These are phyloP conservation scores for Trametes elegans DNA, from an alignment of 768 basidiomycete genomes.

Conservation along the genomic window DNA sequence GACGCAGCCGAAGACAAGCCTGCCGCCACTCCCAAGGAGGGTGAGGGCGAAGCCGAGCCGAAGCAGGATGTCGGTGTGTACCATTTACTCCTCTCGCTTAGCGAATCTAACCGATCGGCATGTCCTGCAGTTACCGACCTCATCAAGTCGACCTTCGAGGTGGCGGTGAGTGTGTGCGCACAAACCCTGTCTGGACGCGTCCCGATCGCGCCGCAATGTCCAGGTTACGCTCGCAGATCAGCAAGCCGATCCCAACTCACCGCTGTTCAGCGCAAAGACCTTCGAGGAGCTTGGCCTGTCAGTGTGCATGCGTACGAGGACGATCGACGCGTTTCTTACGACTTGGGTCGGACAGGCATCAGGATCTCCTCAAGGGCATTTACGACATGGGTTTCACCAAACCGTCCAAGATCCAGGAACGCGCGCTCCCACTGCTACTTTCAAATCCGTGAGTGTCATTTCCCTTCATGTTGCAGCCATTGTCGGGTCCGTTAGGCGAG, in stretches of 20 bases:
- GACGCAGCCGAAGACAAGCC: constrained; percentile 5
- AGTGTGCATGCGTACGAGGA: constrained; percentile 52
- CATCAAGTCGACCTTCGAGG: constrained; percentile 79
- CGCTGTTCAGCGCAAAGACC: constrained; percentile 86
- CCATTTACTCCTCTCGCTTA: neutral
- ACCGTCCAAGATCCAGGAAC: constrained; percentile 98
- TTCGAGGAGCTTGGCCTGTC: constrained; percentile 96
- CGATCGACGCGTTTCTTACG: constrained; percentile 52
- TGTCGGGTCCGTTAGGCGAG: neutral
- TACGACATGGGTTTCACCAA: constrained; percentile 96
- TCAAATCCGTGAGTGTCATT: constrained; percentile 70
- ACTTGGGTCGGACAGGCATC: constrained; percentile 48
- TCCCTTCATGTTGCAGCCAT: neutral
- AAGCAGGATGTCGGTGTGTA: constrained; percentile 17
- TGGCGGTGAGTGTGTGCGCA: constrained; percentile 50
- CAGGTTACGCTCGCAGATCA: constrained; percentile 97
- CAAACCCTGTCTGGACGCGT: constrained; percentile 6
- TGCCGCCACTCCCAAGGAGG: neutral
- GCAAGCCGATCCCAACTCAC: constrained; percentile 94
- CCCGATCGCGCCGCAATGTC: constrained; percentile 3
- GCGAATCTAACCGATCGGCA: constrained; percentile 6
- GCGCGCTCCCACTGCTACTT: constrained; percentile 88
- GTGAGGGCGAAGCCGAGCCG: neutral
- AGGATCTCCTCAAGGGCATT: constrained; percentile 89
- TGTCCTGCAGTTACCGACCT: constrained; percentile 42